Base-by-base conservation (phyloP, 352 stramenopile genomes). In the Phytophthora chlamydospora region DNA sequence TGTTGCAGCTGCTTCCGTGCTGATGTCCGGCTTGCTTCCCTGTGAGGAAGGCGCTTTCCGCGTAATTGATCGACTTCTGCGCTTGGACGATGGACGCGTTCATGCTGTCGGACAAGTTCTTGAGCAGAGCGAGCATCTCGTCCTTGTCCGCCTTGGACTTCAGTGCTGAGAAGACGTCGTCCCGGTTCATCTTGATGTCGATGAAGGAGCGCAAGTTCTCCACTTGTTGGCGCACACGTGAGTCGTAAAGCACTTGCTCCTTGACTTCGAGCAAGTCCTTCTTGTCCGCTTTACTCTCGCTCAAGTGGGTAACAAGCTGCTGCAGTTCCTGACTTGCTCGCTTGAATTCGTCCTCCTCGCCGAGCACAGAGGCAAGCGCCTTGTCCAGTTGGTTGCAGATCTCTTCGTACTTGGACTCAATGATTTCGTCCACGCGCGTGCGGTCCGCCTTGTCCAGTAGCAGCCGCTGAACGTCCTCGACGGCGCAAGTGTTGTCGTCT, bases 371-470 rank as follows among this genome's bases (percentile, higher is more conserved):
- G 7, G 84, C 83, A 5, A 97, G 69, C 9, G 90, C 90, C 60
- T 92, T 93, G 62, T 97, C 88, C 12, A 97, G 65, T 48, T 97
- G 90, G 62, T 96, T 93, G 58, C 92, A 96, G 41, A 97, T 97
- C 69, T 96, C 87, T 61, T 96, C 88, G 71, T 97, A 97, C 64
- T 96, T 96, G 44, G 78, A 78, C 64, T 97, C 90, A 35, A 97
- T 95, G 24, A 91, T 83, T 53, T 94, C 82, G 62, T 97, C 87
- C 54, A 97, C 79, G 14, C 91, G 89, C 16, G 84, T 85, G 16
- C 79, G 71, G 47, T 96, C 86, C 0, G 85, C 86, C 52, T 95
- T 95, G 24, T 91, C 75, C 39, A 93, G 61, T 27, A 95, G 62
- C 59, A 91, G 39, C 0, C 85, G 73, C 58, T 95, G 86, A 12